phyloP scores from a whole-genome alignment of 257 asterid genomes.

The Thymus quinquecostatus region DNA sequence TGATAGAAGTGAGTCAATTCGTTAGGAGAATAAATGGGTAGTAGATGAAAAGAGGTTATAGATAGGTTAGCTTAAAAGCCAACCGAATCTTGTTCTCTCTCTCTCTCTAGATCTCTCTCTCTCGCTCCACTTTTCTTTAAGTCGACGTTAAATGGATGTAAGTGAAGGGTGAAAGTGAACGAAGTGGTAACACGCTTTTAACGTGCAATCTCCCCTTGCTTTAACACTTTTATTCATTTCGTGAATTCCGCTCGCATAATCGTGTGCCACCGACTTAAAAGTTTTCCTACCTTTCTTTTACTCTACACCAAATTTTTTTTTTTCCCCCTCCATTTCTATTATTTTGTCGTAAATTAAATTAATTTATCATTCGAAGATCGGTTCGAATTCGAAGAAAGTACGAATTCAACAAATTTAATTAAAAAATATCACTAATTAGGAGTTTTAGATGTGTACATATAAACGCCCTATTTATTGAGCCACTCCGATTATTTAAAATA shows the following conservation, averaged over 20 bases:
- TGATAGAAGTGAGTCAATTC: no score
- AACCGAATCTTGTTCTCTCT: conserved; percentile 49
- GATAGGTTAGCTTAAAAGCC: conserved; percentile 71
- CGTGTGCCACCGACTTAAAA: conserved; percentile 17
- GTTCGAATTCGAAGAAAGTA: neutral
- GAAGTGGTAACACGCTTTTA: conserved; percentile 59
- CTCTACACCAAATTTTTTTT: neutral
- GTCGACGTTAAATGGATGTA: conserved; percentile 43
- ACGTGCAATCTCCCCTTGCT: conserved; percentile 60
- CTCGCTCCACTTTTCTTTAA: conserved; percentile 48
- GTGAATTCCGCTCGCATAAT: conserved; percentile 51
- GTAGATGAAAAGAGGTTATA: conserved; percentile 42
- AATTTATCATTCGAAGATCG: neutral
- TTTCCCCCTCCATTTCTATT: neutral
- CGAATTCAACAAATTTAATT: neutral
- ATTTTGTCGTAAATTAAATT: neutral
- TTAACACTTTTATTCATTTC: conserved; percentile 44
- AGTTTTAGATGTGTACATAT: no score
- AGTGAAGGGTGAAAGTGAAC: conserved; percentile 33
- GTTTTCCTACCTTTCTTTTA: conserved; percentile 27
- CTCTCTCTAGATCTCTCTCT: neutral
- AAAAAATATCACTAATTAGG: no score
- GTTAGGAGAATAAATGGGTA: conserved; percentile 17
- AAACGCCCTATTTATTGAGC: neutral
- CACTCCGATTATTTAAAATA: neutral